Conservation (phyloP, 768 basidiomycete species). For the Tylopilus felleus region DNA sequence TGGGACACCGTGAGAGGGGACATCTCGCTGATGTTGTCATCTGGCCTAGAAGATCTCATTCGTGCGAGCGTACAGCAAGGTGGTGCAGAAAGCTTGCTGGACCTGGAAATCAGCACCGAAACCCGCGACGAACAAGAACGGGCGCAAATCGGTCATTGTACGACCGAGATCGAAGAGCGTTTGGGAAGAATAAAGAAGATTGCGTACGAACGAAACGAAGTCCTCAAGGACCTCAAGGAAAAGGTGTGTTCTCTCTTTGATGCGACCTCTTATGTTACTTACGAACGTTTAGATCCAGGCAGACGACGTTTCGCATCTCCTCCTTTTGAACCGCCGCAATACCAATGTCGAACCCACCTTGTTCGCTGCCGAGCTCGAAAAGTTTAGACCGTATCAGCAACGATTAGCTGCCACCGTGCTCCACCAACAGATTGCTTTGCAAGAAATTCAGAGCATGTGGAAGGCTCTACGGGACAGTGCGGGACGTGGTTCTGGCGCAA, state of each 20-base stretch:
- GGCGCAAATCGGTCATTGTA: conserved; percentile 59
- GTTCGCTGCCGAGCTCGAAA: conserved; percentile 92
- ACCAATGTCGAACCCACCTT: conserved; percentile 78
- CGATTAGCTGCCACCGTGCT: conserved; percentile 74
- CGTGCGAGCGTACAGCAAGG: conserved; percentile 45
- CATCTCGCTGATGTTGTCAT: conserved; percentile 57
- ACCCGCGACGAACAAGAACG: conserved; percentile 65
- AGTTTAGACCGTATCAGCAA: conserved; percentile 89
- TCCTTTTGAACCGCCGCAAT: conserved; percentile 87
- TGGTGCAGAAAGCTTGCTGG: conserved; percentile 51
- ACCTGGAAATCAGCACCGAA: conserved; percentile 66
- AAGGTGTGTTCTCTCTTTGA: conserved; percentile 52
- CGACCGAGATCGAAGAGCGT: conserved; percentile 75
- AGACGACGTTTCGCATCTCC: conserved; percentile 94
- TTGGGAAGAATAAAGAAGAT: conserved; percentile 80
- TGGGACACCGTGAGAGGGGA: conserved; percentile 73
- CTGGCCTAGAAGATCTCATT: conserved; percentile 62
- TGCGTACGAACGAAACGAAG: conserved; percentile 77
- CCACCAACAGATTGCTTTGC: conserved; percentile 67
- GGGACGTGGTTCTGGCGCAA: conserved; percentile 71
- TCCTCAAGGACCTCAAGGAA: conserved; percentile 92
- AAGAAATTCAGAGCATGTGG: conserved; percentile 76
- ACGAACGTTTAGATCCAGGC: conserved; percentile 68
- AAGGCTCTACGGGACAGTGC: conserved; percentile 68
- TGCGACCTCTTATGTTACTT: neutral